Conservation (phyloP, 2,329 filamentous ascomycete genomes). For the Curvularia lunata region DNA sequence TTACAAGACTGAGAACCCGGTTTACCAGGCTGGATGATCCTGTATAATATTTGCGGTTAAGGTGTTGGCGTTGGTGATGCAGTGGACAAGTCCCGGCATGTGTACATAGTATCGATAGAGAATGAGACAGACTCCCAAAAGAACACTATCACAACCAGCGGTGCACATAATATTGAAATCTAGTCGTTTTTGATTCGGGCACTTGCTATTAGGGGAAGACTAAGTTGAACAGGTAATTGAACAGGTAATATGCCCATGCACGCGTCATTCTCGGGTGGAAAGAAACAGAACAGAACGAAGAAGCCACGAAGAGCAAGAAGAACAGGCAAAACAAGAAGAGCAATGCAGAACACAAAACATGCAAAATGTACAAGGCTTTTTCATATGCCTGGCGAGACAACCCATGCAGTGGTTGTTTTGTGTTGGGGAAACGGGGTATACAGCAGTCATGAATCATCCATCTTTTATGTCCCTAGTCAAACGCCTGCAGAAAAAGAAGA, state of each 20-base stretch:
- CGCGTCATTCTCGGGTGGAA: neutral
- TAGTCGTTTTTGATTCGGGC: neutral
- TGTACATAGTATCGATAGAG: neutral
- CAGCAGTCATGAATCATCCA: slow-evolving; percentile 9
- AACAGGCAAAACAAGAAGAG: neutral
- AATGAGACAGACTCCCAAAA: neutral
- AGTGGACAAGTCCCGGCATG: neutral
- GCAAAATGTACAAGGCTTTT: neutral
- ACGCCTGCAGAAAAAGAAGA: neutral
- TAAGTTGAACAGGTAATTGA: neutral
- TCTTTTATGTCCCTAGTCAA: slow-evolving; percentile 7
- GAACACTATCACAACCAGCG: neutral
- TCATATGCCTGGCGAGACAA: neutral
- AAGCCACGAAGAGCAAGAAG: too few relatives aligned
- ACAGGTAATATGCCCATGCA: neutral
- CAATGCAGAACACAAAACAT: neutral
- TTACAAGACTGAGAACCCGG: slow-evolving; percentile 14
- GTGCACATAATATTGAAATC: neutral
- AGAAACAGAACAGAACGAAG: neutral
- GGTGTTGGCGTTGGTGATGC: neutral
- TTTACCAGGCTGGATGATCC: slow-evolving; percentile 11
- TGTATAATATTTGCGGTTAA: neutral
- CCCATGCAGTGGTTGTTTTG: neutral
- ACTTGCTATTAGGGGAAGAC: neutral
- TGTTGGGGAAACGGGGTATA: slow-evolving; percentile 4